Evolutionary conservation across 2,329 filamentous ascomycete genomes (phyloP), one percentile per base, ranked within the genome.

Genomic region (Macrophomina pseudophaseolina): DNA sequence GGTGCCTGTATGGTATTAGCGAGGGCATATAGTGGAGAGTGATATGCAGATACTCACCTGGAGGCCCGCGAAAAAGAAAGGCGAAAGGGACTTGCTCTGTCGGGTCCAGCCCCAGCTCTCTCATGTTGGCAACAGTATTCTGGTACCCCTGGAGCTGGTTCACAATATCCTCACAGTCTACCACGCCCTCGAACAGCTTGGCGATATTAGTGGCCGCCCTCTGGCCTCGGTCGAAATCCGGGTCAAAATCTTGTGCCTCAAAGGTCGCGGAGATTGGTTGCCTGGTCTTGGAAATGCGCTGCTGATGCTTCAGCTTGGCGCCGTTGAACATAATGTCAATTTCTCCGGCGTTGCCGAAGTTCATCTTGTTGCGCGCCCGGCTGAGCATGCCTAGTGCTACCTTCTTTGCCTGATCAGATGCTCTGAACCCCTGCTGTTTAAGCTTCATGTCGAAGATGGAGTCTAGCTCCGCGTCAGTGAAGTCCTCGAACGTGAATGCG

Each of bases 331-430:
- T 73, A n/a, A 85, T 90, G 54, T 94, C 90, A 18, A 95, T 86
- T 69, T 92, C 90, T 0, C 90, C 87, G 0, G 87, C 90, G 71
- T 94, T 94, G 0, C 91, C 87, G 73, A 91, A 92, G 69, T 90
- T 85, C 0, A 85, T 84, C 0, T 86, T 82, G 69, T 90, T 90
- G 0, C 89, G 85, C 1, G 85, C 84, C 4, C 88, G 83, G 6
- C 79, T 77, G 0, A 94, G 80, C n/a, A 89, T 80, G 3, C 89
- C 87, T 66, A 88, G 77, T 0, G 85, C 88, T 0, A 86, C 85
- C 0, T 76, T 74, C 63, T 83, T 84, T 0, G 83, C 90, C 32
- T 82, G 74, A 0, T 80, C 75, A 0, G 86, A 88, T 0, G 84
- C 84, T 1, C 73, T 74, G 64, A 88, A 87, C 0, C 80, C 87